These are phyloP conservation scores for Laetiporus sulphureus DNA, from an alignment of 1,284 basidiomycete genomes.

Conservation along the genomic window DNA sequence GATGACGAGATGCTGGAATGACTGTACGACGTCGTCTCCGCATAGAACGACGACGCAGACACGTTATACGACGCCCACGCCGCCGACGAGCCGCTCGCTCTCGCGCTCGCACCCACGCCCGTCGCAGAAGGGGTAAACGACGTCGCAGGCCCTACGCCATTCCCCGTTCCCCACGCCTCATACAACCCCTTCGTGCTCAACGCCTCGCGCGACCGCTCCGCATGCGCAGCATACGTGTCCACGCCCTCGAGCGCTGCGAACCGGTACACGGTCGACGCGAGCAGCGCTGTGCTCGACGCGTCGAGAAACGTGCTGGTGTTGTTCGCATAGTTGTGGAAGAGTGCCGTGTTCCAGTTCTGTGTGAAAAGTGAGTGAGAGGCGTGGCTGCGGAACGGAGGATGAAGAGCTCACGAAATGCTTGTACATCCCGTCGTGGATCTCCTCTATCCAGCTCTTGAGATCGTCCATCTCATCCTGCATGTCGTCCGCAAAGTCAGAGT, in stretches of 20 bases:
- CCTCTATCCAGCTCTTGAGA: constrained; percentile 59
- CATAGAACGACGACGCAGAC: not conserved
- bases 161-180: constrained; percentile 4
- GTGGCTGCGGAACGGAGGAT: not conserved
- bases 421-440: constrained; percentile 74
- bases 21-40: constrained; percentile 7
- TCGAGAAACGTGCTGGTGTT: constrained; percentile 63
- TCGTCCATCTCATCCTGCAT: constrained; percentile 53
- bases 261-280: constrained; percentile 75
- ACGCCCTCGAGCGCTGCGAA: constrained; percentile 47
- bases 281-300: constrained; percentile 65
- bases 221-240: constrained; percentile 45
- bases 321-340: constrained; percentile 62
- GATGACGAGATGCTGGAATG: constrained; percentile 4
- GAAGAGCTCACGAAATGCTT: constrained; percentile 35
- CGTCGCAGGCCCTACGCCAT: constrained; percentile 4
- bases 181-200: constrained; percentile 32
- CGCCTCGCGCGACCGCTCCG: constrained; percentile 48
- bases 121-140: too few species aligned
- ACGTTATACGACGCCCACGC: not conserved
- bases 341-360: not conserved
- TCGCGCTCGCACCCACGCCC: not conserved
- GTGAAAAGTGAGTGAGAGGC: not conserved
- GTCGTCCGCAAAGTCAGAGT: constrained; percentile 46
- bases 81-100: not conserved